Evolutionary conservation across 2,329 filamentous ascomycete genomes (phyloP), one percentile per base, ranked within the genome.

Genomic region (Fusarium sp.): DNA sequence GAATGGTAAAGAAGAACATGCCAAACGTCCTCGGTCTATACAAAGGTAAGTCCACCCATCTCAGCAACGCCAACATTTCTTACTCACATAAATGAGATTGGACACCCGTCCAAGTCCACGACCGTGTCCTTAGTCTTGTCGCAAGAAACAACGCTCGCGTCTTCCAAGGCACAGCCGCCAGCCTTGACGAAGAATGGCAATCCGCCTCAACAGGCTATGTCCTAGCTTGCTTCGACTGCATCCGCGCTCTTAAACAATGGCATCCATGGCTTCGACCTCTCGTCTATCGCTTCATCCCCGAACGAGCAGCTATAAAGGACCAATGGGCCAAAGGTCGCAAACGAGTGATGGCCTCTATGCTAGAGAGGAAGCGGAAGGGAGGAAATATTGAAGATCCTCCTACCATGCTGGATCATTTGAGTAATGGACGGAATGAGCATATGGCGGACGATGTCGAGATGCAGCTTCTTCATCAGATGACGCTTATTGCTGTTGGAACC

Each of bases 191-290:
- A 37, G 62, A 66, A 18, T 66, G 63, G 63, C 55, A 61, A 5
- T 41, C 27, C 0, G 63, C 62, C 0, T 66, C 63, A 0, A 66
- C 63, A 0, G 62, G 63, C 4, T 66, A 66, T 7, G 63, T 66
- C 1, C 3, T 66, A 4, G 55, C 63, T 4, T 61, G 47, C 4
- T 66, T 66, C 4, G 62, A 66, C 10, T 66, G 63, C 6, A 66
- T 66, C 6, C 55, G 63, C 1, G 62, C 63, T n/a, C n/a, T 66
- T 4, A 66, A 66, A 2, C 62, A 66, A 14, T 66, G 63, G 63
- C 48, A 61, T 10, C 63, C 63, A 0, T 66, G 48, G 55, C 43
- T 66, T 3, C 20, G 63, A 3, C 62, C 63, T 3, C 27, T 66
- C 1, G 40, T 66, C 0, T 66, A 66, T n/a, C 21, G 63, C 4